phyloP scores from a whole-genome alignment of 2,329 filamentous ascomycete genomes.

The Fusarium stilboides region DNA sequence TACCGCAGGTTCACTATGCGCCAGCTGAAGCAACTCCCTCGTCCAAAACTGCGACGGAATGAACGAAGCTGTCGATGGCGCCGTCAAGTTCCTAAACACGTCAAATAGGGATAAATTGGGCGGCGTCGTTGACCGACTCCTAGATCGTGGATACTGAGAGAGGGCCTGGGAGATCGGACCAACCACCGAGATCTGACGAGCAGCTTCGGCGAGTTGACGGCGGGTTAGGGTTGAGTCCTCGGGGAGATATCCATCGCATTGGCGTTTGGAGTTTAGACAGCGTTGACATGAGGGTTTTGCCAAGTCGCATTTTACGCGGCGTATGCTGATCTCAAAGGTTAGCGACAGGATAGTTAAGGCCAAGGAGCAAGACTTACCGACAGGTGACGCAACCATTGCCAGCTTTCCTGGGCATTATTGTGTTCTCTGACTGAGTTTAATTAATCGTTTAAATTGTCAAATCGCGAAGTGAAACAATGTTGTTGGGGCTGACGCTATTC shows the following conservation, averaged over 20 bases:
- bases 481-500: background rate
- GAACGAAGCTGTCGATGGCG: constrained; percentile 47
- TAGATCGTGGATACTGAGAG: constrained; percentile 37
- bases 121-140: constrained; percentile 16
- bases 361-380: constrained; percentile 31
- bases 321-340: constrained; percentile 47
- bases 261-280: constrained; percentile 48
- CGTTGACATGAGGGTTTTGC: constrained; percentile 51
- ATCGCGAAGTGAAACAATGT: background rate
- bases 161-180: constrained; percentile 51
- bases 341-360: background rate
- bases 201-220: constrained; percentile 51
- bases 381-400: constrained; percentile 49
- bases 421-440: background rate
- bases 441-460: background rate
- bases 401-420: constrained; percentile 45
- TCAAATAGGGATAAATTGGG: constrained; percentile 51
- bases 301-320: constrained; percentile 57
- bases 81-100: constrained; percentile 55
- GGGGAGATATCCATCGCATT: constrained; percentile 55
- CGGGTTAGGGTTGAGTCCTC: constrained; percentile 48
- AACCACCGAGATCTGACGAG: constrained; percentile 49
- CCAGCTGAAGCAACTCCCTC: constrained; percentile 52
- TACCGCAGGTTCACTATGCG: constrained; percentile 54
- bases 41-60: constrained; percentile 55